phyloP scores from a whole-genome alignment of 75 land plant species.

The Cunninghamia lanceolata region DNA sequence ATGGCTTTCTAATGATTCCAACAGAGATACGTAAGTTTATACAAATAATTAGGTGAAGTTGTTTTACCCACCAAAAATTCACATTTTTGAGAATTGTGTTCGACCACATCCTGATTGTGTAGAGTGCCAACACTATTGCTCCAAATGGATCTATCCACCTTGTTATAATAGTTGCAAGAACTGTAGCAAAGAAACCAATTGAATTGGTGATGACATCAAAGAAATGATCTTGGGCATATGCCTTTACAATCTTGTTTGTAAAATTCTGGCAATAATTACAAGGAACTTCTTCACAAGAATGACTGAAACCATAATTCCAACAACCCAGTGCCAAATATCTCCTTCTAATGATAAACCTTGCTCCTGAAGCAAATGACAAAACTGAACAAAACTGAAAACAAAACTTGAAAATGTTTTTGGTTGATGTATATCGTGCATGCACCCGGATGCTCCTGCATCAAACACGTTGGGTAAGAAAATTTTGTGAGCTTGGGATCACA shows the following conservation, averaged over 20 bases:
- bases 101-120: constrained; percentile 87
- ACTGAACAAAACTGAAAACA: no score
- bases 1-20: constrained; percentile 95
- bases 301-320: constrained; percentile 80
- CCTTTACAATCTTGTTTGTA: no score
- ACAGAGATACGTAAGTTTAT: constrained; percentile 80
- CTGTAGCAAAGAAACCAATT: constrained; percentile 67
- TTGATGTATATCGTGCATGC: no score
- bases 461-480: no score
- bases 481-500: no score
- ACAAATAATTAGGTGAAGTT: constrained; percentile 81
- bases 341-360: no score
- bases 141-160: constrained; percentile 96
- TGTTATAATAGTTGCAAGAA: constrained; percentile 43
- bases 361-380: no score
- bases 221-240: no score
- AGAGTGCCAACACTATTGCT: constrained; percentile 84
- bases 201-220: constrained; percentile 90
- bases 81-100: constrained; percentile 86
- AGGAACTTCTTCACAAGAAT: constrained; percentile 74
- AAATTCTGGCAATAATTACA: constrained; percentile 83
- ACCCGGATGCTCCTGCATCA: no score
- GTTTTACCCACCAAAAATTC: constrained; percentile 63
- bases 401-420: no score
- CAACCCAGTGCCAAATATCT: no score